phyloP scores from a whole-genome alignment of 192 early-diverging fungal genomes.

The Neocallimastix lanati region DNA sequence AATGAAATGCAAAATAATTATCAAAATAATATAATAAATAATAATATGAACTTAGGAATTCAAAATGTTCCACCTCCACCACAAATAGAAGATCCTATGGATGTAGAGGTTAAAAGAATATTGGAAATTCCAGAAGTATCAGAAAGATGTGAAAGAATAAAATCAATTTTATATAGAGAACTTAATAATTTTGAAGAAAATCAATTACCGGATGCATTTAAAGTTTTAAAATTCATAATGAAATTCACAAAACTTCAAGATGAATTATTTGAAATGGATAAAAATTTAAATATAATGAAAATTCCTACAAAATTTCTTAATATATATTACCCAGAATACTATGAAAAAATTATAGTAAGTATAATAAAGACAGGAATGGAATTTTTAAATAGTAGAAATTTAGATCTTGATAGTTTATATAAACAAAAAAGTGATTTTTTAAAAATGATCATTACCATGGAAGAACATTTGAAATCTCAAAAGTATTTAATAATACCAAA shows the following conservation, averaged over 20 bases:
- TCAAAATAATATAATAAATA: neutral
- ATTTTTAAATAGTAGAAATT: neutral
- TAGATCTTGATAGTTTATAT: neutral
- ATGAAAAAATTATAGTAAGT: neutral
- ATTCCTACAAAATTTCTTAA: neutral
- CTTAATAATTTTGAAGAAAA: neutral
- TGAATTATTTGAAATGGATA: neutral
- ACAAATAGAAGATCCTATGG: neutral
- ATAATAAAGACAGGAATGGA: neutral
- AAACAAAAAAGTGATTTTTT: neutral
- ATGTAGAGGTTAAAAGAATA: neutral
- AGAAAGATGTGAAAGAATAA: neutral
- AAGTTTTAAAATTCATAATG: neutral
- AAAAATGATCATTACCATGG: neutral
- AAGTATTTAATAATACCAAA: neutral
- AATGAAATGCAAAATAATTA: neutral
- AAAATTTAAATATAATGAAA: neutral
- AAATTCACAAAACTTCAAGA: neutral
- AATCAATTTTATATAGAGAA: neutral
- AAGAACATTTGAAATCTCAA: neutral
- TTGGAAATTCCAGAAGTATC: neutral
- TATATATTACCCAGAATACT: neutral
- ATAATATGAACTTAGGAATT: neutral
- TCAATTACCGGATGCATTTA: neutral
- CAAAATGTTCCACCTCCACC: neutral